Evolutionary conservation across 352 stramenopile species (phyloP).

Genomic region (Thalassiosira delicatula): DNA sequence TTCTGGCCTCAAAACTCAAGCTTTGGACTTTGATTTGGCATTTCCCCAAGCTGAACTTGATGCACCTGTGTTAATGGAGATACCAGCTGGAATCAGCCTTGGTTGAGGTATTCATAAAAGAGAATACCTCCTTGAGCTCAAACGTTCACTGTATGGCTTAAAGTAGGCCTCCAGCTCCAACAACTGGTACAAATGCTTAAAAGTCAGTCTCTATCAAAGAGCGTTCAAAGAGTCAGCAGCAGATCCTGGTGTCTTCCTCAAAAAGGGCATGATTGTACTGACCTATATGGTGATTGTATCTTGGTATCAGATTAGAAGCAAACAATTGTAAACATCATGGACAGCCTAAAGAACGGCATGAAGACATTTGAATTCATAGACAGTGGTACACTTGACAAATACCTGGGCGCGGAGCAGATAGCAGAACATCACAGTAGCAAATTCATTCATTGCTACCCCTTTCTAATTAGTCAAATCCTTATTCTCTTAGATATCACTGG

Average conservation of each 20-base stretch:
- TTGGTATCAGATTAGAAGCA: background rate
- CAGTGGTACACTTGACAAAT: no score
- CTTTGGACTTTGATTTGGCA: background rate
- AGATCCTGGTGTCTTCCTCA: background rate
- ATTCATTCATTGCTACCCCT: no score
- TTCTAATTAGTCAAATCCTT: background rate
- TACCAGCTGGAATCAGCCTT: background rate
- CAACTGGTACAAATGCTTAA: no score
- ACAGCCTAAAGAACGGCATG: background rate
- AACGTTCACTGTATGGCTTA: no score
- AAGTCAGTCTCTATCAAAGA: no score
- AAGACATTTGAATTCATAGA: no score
- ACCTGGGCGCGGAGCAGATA: background rate
- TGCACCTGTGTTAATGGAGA: background rate
- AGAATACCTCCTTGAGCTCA: background rate
- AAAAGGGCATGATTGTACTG: background rate
- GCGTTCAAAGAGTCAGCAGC: background rate
- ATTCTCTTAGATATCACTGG: background rate
- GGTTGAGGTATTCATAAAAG: background rate
- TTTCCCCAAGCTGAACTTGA: constrained; percentile 9
- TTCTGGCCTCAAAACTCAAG: no score
- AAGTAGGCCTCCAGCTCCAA: no score
- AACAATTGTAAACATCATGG: background rate
- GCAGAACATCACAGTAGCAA: no score
- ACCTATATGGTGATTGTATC: no score